These are phyloP conservation scores for Terfezia claveryi DNA, from an alignment of 495 filamentous ascomycete species.

Conservation along the genomic window DNA sequence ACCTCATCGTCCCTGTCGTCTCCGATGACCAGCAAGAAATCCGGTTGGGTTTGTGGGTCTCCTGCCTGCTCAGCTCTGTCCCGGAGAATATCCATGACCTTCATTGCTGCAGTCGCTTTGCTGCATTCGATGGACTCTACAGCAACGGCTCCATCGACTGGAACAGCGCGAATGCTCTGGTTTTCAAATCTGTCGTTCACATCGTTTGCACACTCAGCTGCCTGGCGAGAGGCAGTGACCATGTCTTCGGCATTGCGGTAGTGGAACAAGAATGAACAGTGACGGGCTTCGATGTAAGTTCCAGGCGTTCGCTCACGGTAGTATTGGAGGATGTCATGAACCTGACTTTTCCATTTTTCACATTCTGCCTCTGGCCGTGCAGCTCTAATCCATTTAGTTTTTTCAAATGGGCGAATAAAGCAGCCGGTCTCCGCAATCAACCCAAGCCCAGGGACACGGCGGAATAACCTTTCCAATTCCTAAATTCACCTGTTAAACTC, in stretches of 20 bases:
- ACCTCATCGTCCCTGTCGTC: slow-evolving; percentile 83
- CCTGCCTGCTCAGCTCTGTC: slow-evolving; percentile 20
- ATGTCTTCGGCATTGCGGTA: slow-evolving; percentile 62
- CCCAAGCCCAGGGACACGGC: slow-evolving; percentile 51
- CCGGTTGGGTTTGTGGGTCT: slow-evolving; percentile 28
- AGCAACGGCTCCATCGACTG: slow-evolving; percentile 51
- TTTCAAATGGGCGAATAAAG: slow-evolving; percentile 52
- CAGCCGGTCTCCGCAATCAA: slow-evolving; percentile 86
- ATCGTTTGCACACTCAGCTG: slow-evolving; percentile 68
- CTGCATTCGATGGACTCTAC: slow-evolving; percentile 65
- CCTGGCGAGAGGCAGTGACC: slow-evolving; percentile 46
- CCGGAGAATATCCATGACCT: slow-evolving; percentile 40
- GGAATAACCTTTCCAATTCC: slow-evolving; percentile 70
- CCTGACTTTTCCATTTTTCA: slow-evolving; percentile 60
- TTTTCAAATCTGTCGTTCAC: slow-evolving; percentile 78
- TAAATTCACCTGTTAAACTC: neutral
- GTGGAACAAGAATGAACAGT: slow-evolving; percentile 72
- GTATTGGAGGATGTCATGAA: slow-evolving; percentile 56
- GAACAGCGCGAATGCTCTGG: slow-evolving; percentile 63
- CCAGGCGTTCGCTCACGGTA: slow-evolving; percentile 72
- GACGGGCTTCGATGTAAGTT: slow-evolving; percentile 62
- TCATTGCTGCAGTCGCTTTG: slow-evolving; percentile 57
- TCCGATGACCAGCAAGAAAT: slow-evolving; percentile 70
- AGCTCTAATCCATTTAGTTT: slow-evolving; percentile 47
- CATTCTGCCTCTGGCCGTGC: slow-evolving; percentile 30